A percentile compares a stretch with the other conserved stretches of the same genome.
Evolutionary conservation across 495 filamentous ascomycete genomes (phyloP).

Genomic region (Podospora pseudoanserina): DNA sequence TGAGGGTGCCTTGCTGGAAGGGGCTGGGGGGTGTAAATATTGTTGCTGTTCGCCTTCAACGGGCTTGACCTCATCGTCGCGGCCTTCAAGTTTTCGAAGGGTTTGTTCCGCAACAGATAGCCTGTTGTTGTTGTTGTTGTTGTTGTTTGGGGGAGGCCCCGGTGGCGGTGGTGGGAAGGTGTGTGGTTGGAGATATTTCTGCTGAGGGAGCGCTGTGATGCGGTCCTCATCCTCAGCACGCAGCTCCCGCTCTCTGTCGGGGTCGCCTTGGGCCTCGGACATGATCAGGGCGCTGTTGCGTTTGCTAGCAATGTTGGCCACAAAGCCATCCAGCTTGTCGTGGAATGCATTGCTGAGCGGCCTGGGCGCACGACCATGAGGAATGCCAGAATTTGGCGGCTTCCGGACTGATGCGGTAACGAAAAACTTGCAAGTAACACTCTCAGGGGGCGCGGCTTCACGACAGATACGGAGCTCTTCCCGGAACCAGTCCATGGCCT

Average conservation of each 20-base stretch:
- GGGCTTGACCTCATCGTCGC: constrained; percentile 25
- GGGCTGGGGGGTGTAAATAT: not conserved
- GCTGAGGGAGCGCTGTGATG: constrained; percentile 72
- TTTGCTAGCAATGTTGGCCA: constrained; percentile 76
- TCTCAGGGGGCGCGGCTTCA: constrained; percentile 76
- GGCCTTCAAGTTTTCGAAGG: constrained; percentile 44
- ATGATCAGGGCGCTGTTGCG: constrained; percentile 75
- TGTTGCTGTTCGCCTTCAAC: constrained; percentile 6
- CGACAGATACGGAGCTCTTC: constrained; percentile 89
- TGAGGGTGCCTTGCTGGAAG: constrained; percentile 9
- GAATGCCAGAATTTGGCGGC: constrained; percentile 24
- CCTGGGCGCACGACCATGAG: constrained; percentile 49
- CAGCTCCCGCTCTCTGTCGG: constrained; percentile 71
- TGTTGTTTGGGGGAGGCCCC: constrained; percentile 41
- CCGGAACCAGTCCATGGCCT: constrained; percentile 97
- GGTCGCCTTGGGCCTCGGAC: constrained; percentile 75
- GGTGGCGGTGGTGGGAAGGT: constrained; percentile 42
- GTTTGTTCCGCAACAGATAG: constrained; percentile 39
- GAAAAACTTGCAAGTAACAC: constrained; percentile 90
- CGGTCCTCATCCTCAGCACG: constrained; percentile 82
- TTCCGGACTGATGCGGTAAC: constrained; percentile 70
- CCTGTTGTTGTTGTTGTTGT: constrained; percentile 24
- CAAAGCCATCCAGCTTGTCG: constrained; percentile 77
- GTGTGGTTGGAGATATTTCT: constrained; percentile 53
- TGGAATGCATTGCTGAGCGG: constrained; percentile 69